These are phyloP conservation scores for Penicillium palitans DNA, from an alignment of 2,329 filamentous ascomycete genomes.

Conservation along the genomic window DNA sequence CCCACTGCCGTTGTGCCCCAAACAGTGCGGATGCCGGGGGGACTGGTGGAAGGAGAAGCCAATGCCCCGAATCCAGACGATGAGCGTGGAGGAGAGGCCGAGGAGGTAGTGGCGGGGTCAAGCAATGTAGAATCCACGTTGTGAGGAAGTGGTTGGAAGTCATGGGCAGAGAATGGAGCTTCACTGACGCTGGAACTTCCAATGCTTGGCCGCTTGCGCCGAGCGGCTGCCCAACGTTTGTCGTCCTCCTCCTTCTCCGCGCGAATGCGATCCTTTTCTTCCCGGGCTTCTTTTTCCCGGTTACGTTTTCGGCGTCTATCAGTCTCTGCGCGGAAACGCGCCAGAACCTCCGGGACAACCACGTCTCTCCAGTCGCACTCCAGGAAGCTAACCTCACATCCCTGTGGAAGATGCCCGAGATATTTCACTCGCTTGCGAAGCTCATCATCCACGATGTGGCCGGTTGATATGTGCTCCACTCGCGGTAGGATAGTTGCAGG, in stretches of 20 bases:
- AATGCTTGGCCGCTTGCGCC: constrained; percentile 60
- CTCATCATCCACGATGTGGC: constrained; percentile 82
- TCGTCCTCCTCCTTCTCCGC: constrained; percentile 78
- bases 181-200: constrained; percentile 34
- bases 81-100: constrained; percentile 45
- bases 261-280: constrained; percentile 80
- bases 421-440: constrained; percentile 84
- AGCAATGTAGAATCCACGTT: constrained; percentile 27
- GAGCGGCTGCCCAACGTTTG: constrained; percentile 65
- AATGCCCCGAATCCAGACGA: constrained; percentile 54
- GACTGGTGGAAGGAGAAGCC: constrained; percentile 78
- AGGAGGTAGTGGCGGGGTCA: constrained; percentile 36
- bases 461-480: constrained; percentile 85
- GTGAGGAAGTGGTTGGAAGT: constrained; percentile 64
- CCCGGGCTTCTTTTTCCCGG: constrained; percentile 76
- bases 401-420: constrained; percentile 78
- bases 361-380: constrained; percentile 96
- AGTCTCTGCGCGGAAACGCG: constrained; percentile 73
- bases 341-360: constrained; percentile 72
- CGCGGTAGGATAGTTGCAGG: constrained; percentile 82
- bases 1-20: constrained; percentile 81
- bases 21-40: constrained; percentile 73
- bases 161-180: constrained; percentile 57
- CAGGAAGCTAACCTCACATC: constrained; percentile 87
- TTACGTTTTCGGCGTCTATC: constrained; percentile 74